phyloP scores from a whole-genome alignment of 352 stramenopile species.

The Pythium brachiatum region DNA sequence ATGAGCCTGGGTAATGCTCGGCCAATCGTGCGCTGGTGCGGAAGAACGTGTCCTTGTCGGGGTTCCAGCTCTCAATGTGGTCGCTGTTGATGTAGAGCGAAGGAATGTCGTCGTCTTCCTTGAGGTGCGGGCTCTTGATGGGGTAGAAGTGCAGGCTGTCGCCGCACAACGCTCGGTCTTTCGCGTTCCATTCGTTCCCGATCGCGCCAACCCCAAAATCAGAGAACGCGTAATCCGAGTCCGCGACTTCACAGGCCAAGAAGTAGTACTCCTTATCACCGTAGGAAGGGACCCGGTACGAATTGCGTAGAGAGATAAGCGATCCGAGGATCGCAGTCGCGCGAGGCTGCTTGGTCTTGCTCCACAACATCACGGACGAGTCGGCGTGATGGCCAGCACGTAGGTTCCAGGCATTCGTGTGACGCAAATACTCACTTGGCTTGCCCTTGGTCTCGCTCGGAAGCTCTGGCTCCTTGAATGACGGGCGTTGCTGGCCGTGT shows the following conservation, averaged over 20 bases:
- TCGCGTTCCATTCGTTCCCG: conserved; percentile 36
- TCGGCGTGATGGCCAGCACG: conserved; percentile 67
- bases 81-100: conserved; percentile 73
- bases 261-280: conserved; percentile 84
- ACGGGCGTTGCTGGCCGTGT: conserved; percentile 19
- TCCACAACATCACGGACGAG: conserved; percentile 76
- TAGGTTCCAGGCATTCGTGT: conserved; percentile 64
- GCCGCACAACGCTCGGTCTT: conserved; percentile 50
- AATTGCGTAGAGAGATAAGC: conserved; percentile 40
- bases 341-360: conserved; percentile 58
- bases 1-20: conserved; percentile 49
- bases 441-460: conserved; percentile 24
- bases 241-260: conserved; percentile 58
- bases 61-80: conserved; percentile 36
- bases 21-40: conserved; percentile 46
- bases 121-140: conserved; percentile 12
- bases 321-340: conserved; percentile 62
- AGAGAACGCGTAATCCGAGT: conserved; percentile 68
- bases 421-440: conserved; percentile 53
- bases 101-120: conserved; percentile 19
- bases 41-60: conserved; percentile 42
- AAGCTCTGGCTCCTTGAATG: conserved; percentile 27
- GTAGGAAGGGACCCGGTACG: conserved; percentile 40
- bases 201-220: conserved; percentile 58
- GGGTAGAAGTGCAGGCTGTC: conserved; percentile 61